Evolutionary conservation across 2,329 filamentous ascomycete genomes (phyloP).

Genomic region (Penicillium sp.): DNA sequence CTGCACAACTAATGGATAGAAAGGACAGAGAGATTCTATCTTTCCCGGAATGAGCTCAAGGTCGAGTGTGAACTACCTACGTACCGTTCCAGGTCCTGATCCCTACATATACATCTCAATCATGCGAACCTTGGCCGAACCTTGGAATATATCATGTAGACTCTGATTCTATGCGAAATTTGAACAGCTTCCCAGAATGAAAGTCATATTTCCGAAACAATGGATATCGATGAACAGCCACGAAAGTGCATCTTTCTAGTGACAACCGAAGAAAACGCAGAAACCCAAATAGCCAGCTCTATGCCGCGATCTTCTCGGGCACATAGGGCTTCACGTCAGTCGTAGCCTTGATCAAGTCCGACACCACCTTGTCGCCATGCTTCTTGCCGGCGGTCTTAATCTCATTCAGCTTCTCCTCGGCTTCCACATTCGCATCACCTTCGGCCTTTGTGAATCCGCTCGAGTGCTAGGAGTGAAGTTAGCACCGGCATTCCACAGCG

Average conservation of each 20-base stretch:
- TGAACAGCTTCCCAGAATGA: background rate
- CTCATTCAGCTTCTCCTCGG: slow-evolving; percentile 73
- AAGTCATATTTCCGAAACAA: slow-evolving; percentile 18
- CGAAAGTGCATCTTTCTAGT: slow-evolving; percentile 18
- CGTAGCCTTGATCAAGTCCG: slow-evolving; percentile 79
- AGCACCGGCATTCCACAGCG: background rate
- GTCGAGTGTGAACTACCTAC: background rate
- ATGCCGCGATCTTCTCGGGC: slow-evolving; percentile 46
- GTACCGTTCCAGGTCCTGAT: background rate
- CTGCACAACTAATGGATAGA: no score
- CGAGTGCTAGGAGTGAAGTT: slow-evolving; percentile 61
- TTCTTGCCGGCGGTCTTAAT: slow-evolving; percentile 78
- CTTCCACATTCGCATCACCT: slow-evolving; percentile 72
- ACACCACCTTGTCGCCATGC: slow-evolving; percentile 72
- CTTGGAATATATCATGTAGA: background rate
- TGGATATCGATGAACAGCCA: slow-evolving; percentile 26
- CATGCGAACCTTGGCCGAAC: background rate
- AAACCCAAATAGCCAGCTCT: slow-evolving; percentile 17
- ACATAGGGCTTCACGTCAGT: slow-evolving; percentile 74
- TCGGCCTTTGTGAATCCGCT: slow-evolving; percentile 83
- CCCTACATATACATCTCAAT: background rate
- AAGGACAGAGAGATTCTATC: no score
- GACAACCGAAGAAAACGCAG: slow-evolving; percentile 10
- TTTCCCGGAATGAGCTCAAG: background rate
- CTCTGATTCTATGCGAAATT: background rate